These are phyloP conservation scores for Ophiostoma tasmaniense DNA, from an alignment of 2,329 filamentous ascomycete genomes.

Conservation along the genomic window DNA sequence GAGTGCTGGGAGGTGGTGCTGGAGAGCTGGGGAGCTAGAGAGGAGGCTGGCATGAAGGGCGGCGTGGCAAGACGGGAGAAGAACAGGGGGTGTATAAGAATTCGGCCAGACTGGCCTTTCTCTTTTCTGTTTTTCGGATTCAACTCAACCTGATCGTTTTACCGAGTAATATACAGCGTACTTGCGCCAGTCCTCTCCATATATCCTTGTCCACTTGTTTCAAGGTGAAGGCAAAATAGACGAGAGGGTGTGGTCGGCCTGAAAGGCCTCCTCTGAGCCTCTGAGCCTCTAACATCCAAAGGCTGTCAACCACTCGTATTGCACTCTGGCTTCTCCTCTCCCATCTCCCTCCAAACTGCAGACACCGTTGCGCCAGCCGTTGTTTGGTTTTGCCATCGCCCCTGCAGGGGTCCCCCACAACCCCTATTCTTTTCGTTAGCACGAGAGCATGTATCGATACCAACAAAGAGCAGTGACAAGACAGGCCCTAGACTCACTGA, in stretches of 20 bases:
- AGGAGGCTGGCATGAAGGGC: slow-evolving; percentile 7
- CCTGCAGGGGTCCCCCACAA: slow-evolving; percentile 15
- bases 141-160: too few species aligned
- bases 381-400: slow-evolving; percentile 1
- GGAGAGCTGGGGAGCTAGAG: neutral
- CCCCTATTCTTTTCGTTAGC: slow-evolving; percentile 12
- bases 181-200: neutral
- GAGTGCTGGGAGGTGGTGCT: neutral
- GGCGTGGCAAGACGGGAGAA: slow-evolving; percentile 4
- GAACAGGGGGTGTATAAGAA: neutral
- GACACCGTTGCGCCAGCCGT: slow-evolving; percentile 11
- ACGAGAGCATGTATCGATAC: slow-evolving; percentile 1
- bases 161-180: neutral
- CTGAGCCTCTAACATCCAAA: neutral
- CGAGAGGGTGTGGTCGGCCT: neutral
- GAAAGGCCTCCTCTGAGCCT: neutral
- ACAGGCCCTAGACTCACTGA: neutral
- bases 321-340: neutral
- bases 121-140: neutral
- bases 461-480: neutral
- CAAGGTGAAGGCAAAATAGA: neutral
- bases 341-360: neutral
- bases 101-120: neutral
- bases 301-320: neutral
- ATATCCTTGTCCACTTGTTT: neutral